Percentiles rank a stretch among this genome's conserved stretches.
Conservation (phyloP, 257 asterid species). For the Gynochthodes officinalis region DNA sequence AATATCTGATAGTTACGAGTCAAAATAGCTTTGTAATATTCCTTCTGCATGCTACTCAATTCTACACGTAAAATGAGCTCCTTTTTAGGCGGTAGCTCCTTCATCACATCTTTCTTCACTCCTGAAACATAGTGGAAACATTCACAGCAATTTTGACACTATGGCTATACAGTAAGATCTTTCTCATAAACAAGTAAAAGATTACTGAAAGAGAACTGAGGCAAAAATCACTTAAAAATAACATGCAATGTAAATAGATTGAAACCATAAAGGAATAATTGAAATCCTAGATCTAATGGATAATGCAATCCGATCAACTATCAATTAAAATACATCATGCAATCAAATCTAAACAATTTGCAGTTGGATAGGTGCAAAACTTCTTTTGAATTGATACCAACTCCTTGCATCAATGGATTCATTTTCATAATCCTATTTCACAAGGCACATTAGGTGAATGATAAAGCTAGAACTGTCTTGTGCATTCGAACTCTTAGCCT, state of each 20-base stretch:
- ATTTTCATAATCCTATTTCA: too few species aligned
- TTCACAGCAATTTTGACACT: neutral
- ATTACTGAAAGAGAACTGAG: neutral
- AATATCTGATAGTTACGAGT: conserved; percentile 93
- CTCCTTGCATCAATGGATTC: neutral
- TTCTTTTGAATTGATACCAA: neutral
- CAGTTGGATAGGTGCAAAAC: neutral
- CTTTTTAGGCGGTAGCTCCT: conserved; percentile 89
- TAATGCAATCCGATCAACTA: neutral
- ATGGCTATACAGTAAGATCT: neutral
- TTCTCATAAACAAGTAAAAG: neutral
- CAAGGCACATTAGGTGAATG: neutral
- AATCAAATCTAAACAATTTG: neutral
- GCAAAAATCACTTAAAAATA: neutral
- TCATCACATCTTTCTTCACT: conserved; percentile 94
- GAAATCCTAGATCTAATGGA: neutral
- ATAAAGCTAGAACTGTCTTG: neutral
- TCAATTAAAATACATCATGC: neutral
- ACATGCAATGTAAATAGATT: neutral
- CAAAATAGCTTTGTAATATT: conserved; percentile 90
- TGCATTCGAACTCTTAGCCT: neutral
- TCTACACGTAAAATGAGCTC: conserved; percentile 96
- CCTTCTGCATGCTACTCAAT: conserved; percentile 91
- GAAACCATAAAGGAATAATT: neutral
- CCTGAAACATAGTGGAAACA: conserved; percentile 47